Evolutionary conservation across 441 rosid genomes (phyloP).

Genomic region (Syzygium malaccense): DNA sequence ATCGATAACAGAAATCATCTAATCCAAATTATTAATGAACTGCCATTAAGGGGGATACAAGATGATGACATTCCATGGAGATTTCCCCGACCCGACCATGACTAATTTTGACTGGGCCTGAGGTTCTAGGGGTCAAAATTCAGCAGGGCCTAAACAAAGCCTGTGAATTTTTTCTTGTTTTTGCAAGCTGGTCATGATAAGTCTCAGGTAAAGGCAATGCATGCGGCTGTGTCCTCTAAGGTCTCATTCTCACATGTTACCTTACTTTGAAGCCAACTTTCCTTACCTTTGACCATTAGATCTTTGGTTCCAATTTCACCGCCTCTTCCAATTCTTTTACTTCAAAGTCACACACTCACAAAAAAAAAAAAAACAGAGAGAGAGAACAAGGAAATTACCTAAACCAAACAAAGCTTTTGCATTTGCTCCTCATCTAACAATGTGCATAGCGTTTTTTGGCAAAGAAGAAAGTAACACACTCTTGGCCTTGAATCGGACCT

Average conservation of each 20-base stretch:
- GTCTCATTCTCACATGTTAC: neutral
- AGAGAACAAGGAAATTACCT: neutral
- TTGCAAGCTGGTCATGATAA: neutral
- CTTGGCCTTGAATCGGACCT: neutral
- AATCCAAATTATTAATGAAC: neutral
- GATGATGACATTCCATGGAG: neutral
- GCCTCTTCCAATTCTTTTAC: neutral
- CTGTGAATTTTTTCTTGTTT: neutral
- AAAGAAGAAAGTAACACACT: no score
- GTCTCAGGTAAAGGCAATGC: neutral
- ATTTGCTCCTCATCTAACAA: neutral
- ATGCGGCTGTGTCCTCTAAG: neutral
- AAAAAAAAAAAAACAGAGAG: neutral
- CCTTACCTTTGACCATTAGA: neutral
- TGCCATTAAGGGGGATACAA: neutral
- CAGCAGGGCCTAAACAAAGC: neutral
- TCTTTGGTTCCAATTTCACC: neutral
- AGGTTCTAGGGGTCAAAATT: neutral
- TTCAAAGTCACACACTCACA: neutral
- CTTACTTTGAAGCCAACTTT: neutral
- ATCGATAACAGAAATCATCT: neutral
- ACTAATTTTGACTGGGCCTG: neutral
- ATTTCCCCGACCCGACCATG: neutral
- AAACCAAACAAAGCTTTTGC: neutral
- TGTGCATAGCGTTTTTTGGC: neutral